Percentiles rank a stretch among this genome's conserved stretches.
Evolutionary conservation across 2,329 filamentous ascomycete genomes (phyloP).

Genomic region (Xylariales sp.): DNA sequence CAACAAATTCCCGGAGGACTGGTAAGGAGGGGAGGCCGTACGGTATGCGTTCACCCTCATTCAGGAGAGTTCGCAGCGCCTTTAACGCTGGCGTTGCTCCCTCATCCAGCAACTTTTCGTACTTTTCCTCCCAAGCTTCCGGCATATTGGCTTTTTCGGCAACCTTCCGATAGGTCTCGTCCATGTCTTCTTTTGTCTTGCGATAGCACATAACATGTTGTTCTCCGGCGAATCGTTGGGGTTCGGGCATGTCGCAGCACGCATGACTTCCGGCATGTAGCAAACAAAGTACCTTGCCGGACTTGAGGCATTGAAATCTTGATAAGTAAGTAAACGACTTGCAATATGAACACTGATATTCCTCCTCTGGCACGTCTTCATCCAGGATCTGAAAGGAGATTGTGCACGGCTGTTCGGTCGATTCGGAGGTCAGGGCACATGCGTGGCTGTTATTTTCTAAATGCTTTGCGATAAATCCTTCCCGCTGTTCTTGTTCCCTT

Average conservation of each 20-base stretch:
- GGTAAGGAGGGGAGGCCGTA: constrained; percentile 86
- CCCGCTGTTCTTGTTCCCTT: constrained; percentile 76
- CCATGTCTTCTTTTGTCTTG: constrained; percentile 77
- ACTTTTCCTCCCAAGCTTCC: constrained; percentile 90
- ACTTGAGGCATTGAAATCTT: constrained; percentile 84
- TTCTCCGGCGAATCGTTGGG: constrained; percentile 74
- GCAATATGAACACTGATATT: constrained; percentile 91
- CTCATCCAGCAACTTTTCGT: constrained; percentile 84
- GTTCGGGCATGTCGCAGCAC: constrained; percentile 78
- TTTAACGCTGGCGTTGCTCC: constrained; percentile 88
- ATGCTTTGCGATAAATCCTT: constrained; percentile 75
- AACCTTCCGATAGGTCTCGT: constrained; percentile 76
- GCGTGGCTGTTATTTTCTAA: constrained; percentile 64
- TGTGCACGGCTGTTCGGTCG: constrained; percentile 63
- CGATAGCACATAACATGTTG: constrained; percentile 83
- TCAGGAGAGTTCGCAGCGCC: constrained; percentile 81
- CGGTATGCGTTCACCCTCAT: constrained; percentile 96
- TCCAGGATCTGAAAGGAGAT: constrained; percentile 75
- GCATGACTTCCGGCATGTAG: constrained; percentile 82
- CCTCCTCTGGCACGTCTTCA: constrained; percentile 84
- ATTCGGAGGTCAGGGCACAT: constrained; percentile 63
- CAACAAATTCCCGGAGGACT: constrained; percentile 88
- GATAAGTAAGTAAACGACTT: constrained; percentile 93
- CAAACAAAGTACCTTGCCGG: constrained; percentile 85
- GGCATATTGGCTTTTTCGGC: constrained; percentile 87